Evolutionary conservation across 2,329 filamentous ascomycete species (phyloP).

Genomic region (Colletotrichum tabaci): DNA sequence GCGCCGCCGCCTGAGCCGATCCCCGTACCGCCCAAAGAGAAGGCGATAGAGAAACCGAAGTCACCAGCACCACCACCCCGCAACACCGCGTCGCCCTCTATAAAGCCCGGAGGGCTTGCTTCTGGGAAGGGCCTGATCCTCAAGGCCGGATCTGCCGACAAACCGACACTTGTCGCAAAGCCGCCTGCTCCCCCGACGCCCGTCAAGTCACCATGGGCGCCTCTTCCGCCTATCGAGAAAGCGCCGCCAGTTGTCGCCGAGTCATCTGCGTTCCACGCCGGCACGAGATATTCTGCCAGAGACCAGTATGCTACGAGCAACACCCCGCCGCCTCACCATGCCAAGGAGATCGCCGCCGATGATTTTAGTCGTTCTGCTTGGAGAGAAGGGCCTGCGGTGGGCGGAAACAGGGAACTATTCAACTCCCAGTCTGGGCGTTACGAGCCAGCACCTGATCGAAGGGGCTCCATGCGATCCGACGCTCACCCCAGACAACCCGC

Average conservation of each 20-base stretch:
- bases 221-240: slow-evolving; percentile 87
- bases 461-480: slow-evolving; percentile 79
- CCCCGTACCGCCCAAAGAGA: slow-evolving; percentile 49
- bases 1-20: slow-evolving; percentile 48
- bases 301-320: slow-evolving; percentile 64
- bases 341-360: slow-evolving; percentile 92
- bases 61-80: slow-evolving; percentile 56
- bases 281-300: slow-evolving; percentile 45
- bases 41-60: slow-evolving; percentile 59
- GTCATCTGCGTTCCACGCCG: slow-evolving; percentile 52
- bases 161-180: slow-evolving; percentile 81
- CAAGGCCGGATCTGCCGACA: slow-evolving; percentile 76
- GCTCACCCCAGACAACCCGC: slow-evolving; percentile 79
- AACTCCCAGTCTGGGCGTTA: slow-evolving; percentile 97
- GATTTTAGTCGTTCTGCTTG: slow-evolving; percentile 90
- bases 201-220: slow-evolving; percentile 92
- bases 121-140: slow-evolving; percentile 75
- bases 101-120: slow-evolving; percentile 63
- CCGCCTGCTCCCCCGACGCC: slow-evolving; percentile 77
- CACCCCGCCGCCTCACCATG: slow-evolving; percentile 61
- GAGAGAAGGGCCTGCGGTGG: slow-evolving; percentile 75
- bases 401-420: slow-evolving; percentile 82
- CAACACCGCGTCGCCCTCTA: slow-evolving; percentile 55
- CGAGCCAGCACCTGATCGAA: slow-evolving; percentile 87
- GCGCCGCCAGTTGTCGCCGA: slow-evolving; percentile 79